These are phyloP conservation scores for Cokeromyces recurvatus DNA, from an alignment of 371 early-diverging fungal genomes.

Conservation along the genomic window DNA sequence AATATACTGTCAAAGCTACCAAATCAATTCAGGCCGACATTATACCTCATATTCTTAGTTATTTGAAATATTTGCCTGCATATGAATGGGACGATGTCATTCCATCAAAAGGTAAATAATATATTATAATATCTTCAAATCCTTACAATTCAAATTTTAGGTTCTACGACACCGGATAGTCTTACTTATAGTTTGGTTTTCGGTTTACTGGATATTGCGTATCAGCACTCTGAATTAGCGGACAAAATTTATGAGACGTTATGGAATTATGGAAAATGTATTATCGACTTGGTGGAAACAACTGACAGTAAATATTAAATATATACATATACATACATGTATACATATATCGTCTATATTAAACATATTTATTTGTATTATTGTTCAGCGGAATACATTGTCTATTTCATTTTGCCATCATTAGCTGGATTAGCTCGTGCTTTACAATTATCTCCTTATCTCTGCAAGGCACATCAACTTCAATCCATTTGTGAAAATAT, in stretches of 20 bases:
- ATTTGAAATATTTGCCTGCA: constrained; percentile 24
- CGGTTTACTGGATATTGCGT: constrained; percentile 48
- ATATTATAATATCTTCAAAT: neutral
- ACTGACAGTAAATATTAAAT: constrained; percentile 4
- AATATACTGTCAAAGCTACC: constrained; percentile 30
- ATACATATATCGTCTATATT: neutral
- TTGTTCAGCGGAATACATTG: constrained; percentile 33
- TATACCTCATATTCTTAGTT: constrained; percentile 24
- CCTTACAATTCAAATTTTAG: constrained; percentile 3
- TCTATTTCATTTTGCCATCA: constrained; percentile 54
- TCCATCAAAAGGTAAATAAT: constrained; percentile 25
- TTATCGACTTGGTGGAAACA: constrained; percentile 12
- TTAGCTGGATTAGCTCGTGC: constrained; percentile 56
- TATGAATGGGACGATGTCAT: constrained; percentile 27
- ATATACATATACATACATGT: neutral
- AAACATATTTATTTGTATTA: too few relatives aligned
- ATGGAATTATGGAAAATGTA: constrained; percentile 25
- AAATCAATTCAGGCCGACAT: constrained; percentile 30
- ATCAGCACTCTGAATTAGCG: constrained; percentile 25
- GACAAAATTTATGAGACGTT: constrained; percentile 30
- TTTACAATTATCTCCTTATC: constrained; percentile 44
- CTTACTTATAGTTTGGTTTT: constrained; percentile 34
- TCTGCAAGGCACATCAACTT: constrained; percentile 36
- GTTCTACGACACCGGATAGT: constrained; percentile 33
- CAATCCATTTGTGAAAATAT: constrained; percentile 35